Evolutionary conservation across 768 basidiomycete genomes (phyloP).

Genomic region (Termitomyces sp.): DNA sequence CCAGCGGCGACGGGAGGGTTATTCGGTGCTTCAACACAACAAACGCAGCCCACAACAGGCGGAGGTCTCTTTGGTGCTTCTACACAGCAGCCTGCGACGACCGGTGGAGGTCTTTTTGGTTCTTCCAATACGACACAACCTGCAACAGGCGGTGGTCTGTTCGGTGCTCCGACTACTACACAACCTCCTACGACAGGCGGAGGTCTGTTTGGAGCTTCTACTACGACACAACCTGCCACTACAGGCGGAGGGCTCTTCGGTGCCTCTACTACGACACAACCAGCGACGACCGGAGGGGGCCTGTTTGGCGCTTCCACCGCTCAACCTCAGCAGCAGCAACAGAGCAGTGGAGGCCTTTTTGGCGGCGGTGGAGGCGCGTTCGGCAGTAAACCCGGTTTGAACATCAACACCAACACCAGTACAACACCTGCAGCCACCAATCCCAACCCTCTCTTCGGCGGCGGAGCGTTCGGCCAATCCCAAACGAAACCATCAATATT

Average conservation of each 20-base stretch:
- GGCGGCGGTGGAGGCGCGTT: conserved; percentile 1
- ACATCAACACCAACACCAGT: conserved; percentile 23
- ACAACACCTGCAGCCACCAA: conserved; percentile 20
- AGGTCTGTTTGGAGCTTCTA: conserved; percentile 29
- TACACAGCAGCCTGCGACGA: conserved; percentile 14
- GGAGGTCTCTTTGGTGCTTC: conserved; percentile 22
- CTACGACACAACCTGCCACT: conserved; percentile 15
- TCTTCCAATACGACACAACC: conserved; percentile 15
- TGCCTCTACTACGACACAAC: conserved; percentile 2
- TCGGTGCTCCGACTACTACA: conserved; percentile 19
- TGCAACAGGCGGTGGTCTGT: conserved; percentile 25
- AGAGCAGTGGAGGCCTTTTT: not conserved
- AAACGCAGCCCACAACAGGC: conserved; percentile 5
- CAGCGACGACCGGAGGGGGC: conserved; percentile 1
- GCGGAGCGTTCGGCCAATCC: conserved; percentile 19
- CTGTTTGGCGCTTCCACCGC: too few species aligned
- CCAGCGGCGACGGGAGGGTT: conserved; percentile 17
- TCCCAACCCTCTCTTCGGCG: conserved; percentile 21
- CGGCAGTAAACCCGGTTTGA: conserved; percentile 16
- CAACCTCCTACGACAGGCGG: conserved; percentile 11
- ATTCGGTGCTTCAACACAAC: conserved; percentile 19
- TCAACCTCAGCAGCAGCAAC: too few species aligned
- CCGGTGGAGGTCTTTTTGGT: conserved; percentile 28
- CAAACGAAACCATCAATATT: conserved; percentile 23
- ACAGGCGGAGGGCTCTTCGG: conserved; percentile 31